phyloP scores from a whole-genome alignment of 2,329 filamentous ascomycete species.

The Colletotrichum orbiculare region DNA sequence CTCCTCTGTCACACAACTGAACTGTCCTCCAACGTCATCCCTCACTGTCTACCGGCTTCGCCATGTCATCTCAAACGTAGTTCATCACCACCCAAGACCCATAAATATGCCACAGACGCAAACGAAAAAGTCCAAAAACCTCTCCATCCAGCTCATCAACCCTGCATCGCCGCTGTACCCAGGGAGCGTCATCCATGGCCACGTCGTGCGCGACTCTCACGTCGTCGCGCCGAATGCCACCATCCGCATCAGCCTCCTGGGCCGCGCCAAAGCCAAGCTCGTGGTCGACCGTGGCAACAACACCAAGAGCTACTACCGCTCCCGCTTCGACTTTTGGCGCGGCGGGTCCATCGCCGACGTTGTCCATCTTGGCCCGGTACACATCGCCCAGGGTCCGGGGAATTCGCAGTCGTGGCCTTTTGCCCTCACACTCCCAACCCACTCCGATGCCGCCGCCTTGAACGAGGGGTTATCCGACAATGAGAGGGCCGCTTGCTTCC shows the following conservation, averaged over 20 bases:
- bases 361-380: constrained; percentile 41
- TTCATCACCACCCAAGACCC: no score
- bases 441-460: constrained; percentile 11
- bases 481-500: constrained; percentile 35
- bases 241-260: constrained; percentile 40
- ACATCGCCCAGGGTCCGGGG: constrained; percentile 23
- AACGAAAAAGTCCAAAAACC: background rate
- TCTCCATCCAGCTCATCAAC: constrained; percentile 10
- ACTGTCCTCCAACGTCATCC: no score
- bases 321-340: constrained; percentile 42
- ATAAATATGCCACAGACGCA: background rate
- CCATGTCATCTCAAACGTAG: no score
- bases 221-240: constrained; percentile 39
- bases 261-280: constrained; percentile 43
- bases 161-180: background rate
- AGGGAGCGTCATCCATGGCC: background rate
- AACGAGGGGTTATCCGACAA: background rate
- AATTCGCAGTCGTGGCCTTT: constrained; percentile 43
- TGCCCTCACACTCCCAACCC: constrained; percentile 42
- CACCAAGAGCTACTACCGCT: constrained; percentile 37
- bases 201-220: constrained; percentile 10
- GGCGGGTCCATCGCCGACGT: constrained; percentile 25
- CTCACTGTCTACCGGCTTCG: no score
- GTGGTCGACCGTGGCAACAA: constrained; percentile 26
- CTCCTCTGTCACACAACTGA: no score